phyloP scores from a whole-genome alignment of 768 basidiomycete genomes.

The Grammothele lineata region DNA sequence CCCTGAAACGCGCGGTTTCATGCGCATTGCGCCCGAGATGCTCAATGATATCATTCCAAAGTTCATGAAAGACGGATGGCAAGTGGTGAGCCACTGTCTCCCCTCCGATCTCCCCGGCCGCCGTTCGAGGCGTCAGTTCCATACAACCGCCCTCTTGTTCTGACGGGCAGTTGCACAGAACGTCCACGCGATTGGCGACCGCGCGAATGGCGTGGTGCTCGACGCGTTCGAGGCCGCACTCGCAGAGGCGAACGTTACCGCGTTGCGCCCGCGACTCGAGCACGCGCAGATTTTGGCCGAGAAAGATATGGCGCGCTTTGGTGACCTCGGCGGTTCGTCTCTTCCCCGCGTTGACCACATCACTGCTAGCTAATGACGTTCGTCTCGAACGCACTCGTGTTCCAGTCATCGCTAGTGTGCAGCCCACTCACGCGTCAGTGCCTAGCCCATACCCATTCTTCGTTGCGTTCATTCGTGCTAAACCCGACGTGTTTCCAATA shows the following conservation, averaged over 20 bases:
- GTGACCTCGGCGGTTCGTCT: constrained; percentile 64
- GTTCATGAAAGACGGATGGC: constrained; percentile 82
- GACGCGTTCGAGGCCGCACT: constrained; percentile 77
- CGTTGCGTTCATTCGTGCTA: constrained; percentile 1
- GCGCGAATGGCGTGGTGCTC: constrained; percentile 79
- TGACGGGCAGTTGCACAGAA: constrained; percentile 47
- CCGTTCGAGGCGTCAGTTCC: too few relatives aligned
- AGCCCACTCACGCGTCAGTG: constrained; percentile 84
- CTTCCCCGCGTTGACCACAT: constrained; percentile 2
- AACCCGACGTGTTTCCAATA: too few relatives aligned
- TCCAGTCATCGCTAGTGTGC: constrained; percentile 83
- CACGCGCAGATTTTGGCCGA: constrained; percentile 85
- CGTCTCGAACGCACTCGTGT: too few relatives aligned
- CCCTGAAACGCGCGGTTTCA: constrained; percentile 69
- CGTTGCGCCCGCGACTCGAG: constrained; percentile 76
- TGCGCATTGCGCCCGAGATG: constrained; percentile 63
- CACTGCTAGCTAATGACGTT: neutral
- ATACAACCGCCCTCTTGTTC: neutral
- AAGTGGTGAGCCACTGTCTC: constrained; percentile 62
- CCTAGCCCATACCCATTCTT: constrained; percentile 3
- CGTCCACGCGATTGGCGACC: constrained; percentile 84
- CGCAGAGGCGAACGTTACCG: constrained; percentile 54
- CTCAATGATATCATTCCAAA: constrained; percentile 60
- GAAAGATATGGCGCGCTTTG: constrained; percentile 74
- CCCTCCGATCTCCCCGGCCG: too few relatives aligned